These are phyloP conservation scores for Pyrus betulifolia DNA, from an alignment of 306 rosid species.

Conservation along the genomic window DNA sequence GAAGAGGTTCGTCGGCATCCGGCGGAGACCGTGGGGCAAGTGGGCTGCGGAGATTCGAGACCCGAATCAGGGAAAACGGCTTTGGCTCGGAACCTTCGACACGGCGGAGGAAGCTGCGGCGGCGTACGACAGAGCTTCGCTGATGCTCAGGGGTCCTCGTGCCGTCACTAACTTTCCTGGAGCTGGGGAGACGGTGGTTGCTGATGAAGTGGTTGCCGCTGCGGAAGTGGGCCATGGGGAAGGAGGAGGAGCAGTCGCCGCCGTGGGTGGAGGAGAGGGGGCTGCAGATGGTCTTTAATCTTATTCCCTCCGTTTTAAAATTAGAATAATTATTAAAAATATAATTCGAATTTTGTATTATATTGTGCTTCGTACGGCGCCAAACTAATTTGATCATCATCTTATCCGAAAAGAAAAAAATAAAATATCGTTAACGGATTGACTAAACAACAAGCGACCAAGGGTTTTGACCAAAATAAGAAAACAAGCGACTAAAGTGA, in stretches of 20 bases:
- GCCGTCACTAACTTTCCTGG: constrained; percentile 54
- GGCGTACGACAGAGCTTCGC: constrained; percentile 58
- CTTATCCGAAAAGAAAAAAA: too few relatives aligned
- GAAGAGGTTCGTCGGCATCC: constrained; percentile 47
- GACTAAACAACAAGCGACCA: too few relatives aligned
- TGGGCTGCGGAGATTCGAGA: constrained; percentile 86
- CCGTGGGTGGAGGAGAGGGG: background rate
- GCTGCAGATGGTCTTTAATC: background rate
- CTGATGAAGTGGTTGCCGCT: background rate
- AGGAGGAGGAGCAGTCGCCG: background rate
- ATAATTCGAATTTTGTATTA: too few relatives aligned
- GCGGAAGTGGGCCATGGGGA: background rate
- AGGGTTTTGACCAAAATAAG: too few relatives aligned
- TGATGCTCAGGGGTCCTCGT: constrained; percentile 48
- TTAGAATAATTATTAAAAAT: too few relatives aligned
- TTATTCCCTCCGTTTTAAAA: background rate
- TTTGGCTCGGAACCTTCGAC: constrained; percentile 78
- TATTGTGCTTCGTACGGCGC: too few relatives aligned
- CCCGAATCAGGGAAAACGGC: constrained; percentile 51
- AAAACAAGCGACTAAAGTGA: too few relatives aligned
- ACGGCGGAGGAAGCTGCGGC: constrained; percentile 81
- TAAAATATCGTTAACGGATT: too few relatives aligned
- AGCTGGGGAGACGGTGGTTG: background rate
- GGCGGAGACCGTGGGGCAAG: constrained; percentile 75
- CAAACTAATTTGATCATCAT: too few relatives aligned